phyloP scores from a whole-genome alignment of 176 grass and related monocot species.

The Puya raimondii region DNA sequence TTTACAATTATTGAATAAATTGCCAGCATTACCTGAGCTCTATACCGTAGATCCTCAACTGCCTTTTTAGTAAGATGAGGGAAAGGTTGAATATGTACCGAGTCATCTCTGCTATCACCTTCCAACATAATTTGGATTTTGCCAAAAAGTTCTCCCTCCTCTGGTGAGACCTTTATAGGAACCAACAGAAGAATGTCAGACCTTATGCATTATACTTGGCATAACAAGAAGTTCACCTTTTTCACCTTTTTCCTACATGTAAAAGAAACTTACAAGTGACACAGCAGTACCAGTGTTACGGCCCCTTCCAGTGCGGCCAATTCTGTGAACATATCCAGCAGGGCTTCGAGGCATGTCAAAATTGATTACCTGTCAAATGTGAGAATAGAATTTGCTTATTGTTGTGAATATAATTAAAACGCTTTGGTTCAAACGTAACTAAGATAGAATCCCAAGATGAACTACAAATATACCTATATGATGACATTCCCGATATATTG shows the following conservation, averaged over 20 bases:
- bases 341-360: slow-evolving; percentile 71
- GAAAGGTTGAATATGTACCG: slow-evolving; percentile 54
- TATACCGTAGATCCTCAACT: slow-evolving; percentile 77
- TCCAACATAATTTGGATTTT: slow-evolving; percentile 58
- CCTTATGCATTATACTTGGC: neutral
- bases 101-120: slow-evolving; percentile 36
- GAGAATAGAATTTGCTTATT: slow-evolving; percentile 15
- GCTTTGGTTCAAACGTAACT: neutral
- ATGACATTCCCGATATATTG: neutral
- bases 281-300: slow-evolving; percentile 74
- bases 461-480: neutral
- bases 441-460: neutral
- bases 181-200: slow-evolving; percentile 4
- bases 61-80: slow-evolving; percentile 70
- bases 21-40: slow-evolving; percentile 52
- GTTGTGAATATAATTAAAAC: neutral
- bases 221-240: neutral
- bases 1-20: neutral
- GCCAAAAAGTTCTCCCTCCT: slow-evolving; percentile 42
- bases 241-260: slow-evolving; percentile 2
- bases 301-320: slow-evolving; percentile 86
- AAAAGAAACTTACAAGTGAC: slow-evolving; percentile 71
- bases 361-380: slow-evolving; percentile 70
- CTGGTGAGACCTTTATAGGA: slow-evolving; percentile 44
- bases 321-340: slow-evolving; percentile 87